Base-by-base conservation (phyloP, 2,329 filamentous ascomycete genomes). In the Alternaria rosae region DNA sequence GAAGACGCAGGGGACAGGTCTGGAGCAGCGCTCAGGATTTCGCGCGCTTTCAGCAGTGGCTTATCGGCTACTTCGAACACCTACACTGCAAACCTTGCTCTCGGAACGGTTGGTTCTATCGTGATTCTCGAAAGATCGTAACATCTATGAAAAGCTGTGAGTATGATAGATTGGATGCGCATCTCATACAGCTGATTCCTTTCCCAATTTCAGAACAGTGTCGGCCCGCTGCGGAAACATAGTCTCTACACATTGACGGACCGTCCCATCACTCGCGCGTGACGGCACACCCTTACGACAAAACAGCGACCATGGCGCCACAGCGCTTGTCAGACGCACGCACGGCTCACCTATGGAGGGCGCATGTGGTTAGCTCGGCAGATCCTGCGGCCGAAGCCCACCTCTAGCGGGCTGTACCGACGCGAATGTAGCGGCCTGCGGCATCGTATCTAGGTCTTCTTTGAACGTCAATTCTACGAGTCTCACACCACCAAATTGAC, bases 281-380 rank as follows among this genome's bases (percentile, higher is more conserved):
- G 43, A 28, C 21, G 43, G n/a, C 25, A n/a, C 23, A 30, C 9
- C 42, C 23, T 23, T 20, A 13, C 26, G 32, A 35, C 35, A 25
- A 25, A 21, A 30, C n/a, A 44, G 44, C 44, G 21, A 28, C 26
- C 11, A 28, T 12, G 43, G 50, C 57, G 65, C 59, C 62, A 67
- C 52, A 42, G 65, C 62, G 65, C 57, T 54, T 63, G 62, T 53
- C 57, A 61, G 51, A 52, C 38, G 43, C 50, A 45, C 25, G 53
- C 59, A 59, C 53, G 55, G 48, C 38, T 38, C 47, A 58, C 17
- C 44, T 50, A 52, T 59, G 45, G 48, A 59, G 28, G 53, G 44
- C 63, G 44, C 55, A 56, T 58, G 17, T 23, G 41, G 43, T 30
- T 54, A 56, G 57, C 25, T 26, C 17, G 15, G 52, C 32, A 48